phyloP scores from a whole-genome alignment of 768 basidiomycete genomes.

The Leccinum incarnatum region DNA sequence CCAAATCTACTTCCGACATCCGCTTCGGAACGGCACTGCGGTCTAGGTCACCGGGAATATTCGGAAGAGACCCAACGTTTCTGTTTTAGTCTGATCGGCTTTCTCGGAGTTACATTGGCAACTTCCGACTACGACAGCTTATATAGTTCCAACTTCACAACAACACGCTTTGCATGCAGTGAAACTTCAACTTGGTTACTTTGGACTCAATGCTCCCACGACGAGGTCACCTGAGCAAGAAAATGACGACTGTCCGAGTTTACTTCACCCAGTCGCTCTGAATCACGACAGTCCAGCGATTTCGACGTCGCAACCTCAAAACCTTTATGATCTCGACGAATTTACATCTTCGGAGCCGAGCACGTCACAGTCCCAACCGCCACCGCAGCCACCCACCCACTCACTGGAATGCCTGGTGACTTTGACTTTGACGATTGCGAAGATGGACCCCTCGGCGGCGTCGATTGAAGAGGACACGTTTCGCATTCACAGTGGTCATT shows the following conservation, averaged over 20 bases:
- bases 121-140: too few relatives aligned
- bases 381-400: slow-evolving; percentile 6
- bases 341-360: slow-evolving; percentile 29
- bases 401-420: slow-evolving; percentile 41
- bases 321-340: slow-evolving; percentile 48
- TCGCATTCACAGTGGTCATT: not conserved
- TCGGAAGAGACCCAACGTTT: too few relatives aligned
- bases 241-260: slow-evolving; percentile 45
- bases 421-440: slow-evolving; percentile 67
- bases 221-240: slow-evolving; percentile 11
- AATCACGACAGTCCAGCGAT: not conserved
- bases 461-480: slow-evolving; percentile 27
- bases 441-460: slow-evolving; percentile 36
- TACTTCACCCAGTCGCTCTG: slow-evolving; percentile 20
- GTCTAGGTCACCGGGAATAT: too few relatives aligned
- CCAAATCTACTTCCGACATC: too few relatives aligned
- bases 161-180: too few relatives aligned
- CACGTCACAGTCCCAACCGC: not conserved
- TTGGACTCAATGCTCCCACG: too few relatives aligned
- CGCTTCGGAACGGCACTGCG: too few relatives aligned
- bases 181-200: too few relatives aligned
- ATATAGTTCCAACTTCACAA: too few relatives aligned
- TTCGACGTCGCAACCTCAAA: slow-evolving; percentile 5
- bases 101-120: too few relatives aligned
- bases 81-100: too few relatives aligned